Evolutionary conservation across 2,329 filamentous ascomycete species (phyloP).

Genomic region (Pyrenophora seminiperda): DNA sequence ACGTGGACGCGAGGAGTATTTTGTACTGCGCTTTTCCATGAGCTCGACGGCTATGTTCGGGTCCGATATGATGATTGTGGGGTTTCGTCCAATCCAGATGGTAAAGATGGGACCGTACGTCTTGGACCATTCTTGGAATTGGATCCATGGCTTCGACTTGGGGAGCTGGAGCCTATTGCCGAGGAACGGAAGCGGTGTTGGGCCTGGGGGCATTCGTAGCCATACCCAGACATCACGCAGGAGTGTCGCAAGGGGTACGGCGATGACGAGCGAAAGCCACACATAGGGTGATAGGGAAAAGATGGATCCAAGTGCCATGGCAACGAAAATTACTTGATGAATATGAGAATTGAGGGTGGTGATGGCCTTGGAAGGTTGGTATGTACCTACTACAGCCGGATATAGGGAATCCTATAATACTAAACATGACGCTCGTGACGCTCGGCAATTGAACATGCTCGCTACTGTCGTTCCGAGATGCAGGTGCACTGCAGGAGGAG

Average conservation of each 20-base stretch:
- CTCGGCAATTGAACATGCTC: constrained; percentile 30
- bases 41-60: constrained; percentile 52
- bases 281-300: constrained; percentile 23
- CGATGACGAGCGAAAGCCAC: constrained; percentile 37
- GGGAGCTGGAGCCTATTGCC: constrained; percentile 45
- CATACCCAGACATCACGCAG: constrained; percentile 38
- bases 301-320: constrained; percentile 37
- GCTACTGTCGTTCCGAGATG: constrained; percentile 20
- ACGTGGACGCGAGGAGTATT: constrained; percentile 53
- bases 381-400: constrained; percentile 9
- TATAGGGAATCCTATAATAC: background rate
- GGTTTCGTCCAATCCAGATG: constrained; percentile 55
- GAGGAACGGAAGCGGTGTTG: constrained; percentile 54
- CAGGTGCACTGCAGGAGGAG: background rate
- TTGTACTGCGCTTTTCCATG: constrained; percentile 54
- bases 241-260: constrained; percentile 31
- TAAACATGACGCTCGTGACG: constrained; percentile 20
- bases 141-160: constrained; percentile 43
- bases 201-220: constrained; percentile 54
- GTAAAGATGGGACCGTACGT: constrained; percentile 56
- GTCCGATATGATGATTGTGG: constrained; percentile 54
- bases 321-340: background rate
- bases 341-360: background rate
- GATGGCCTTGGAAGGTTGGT: background rate
- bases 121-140: constrained; percentile 53